Base-by-base conservation (phyloP, 345 rosid species). In the Draba incana region DNA sequence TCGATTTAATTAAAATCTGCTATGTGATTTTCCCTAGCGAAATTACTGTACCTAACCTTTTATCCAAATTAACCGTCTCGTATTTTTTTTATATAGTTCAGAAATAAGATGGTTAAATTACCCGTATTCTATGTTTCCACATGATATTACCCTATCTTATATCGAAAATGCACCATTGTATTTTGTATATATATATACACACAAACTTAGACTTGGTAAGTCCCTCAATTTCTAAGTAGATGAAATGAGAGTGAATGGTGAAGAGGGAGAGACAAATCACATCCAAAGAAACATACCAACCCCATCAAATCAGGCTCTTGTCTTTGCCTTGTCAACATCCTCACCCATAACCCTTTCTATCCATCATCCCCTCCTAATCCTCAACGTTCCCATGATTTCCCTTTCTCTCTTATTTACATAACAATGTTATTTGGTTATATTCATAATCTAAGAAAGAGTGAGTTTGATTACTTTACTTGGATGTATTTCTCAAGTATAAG, bases 221-320 rank as follows among this genome's bases (percentile, higher is more conserved):
- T 57, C 62, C 50, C 57, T 69, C 8, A 6, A 43, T 58, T 10
- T 20, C 35, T 35, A 25, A 53, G 10, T 35, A 35, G 39, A 35
- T 37, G 35, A 9, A 37, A 35, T 45, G 37, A 13, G 13, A 65
- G 47, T 24, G 62, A 52, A 47, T 66, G 77, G 66, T 33, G 62
- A 59, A 59, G 77, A 51, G 16, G 10, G 37, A 50, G 61, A 73
- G 62, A 73, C 77, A 73, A 58, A 33, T 73, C 68, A 59, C 56
- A 31, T 73, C 72, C 42, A 23, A 58, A 33, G 35, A 73, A 73
- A 73, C 71, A 73, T 58, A 50, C 54, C 71, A 73, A 57, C 48
- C 76, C 77, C 48, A 66, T 72, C 70, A 54, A 45, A 62, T 62
- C 75, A 62, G 59, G 60, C 54, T 46, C 65, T 64, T 64, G 59